Evolutionary conservation across 495 filamentous ascomycete species (phyloP), one percentile per base, ranked within the genome.

Genomic region (Aspergillus cristatus): DNA sequence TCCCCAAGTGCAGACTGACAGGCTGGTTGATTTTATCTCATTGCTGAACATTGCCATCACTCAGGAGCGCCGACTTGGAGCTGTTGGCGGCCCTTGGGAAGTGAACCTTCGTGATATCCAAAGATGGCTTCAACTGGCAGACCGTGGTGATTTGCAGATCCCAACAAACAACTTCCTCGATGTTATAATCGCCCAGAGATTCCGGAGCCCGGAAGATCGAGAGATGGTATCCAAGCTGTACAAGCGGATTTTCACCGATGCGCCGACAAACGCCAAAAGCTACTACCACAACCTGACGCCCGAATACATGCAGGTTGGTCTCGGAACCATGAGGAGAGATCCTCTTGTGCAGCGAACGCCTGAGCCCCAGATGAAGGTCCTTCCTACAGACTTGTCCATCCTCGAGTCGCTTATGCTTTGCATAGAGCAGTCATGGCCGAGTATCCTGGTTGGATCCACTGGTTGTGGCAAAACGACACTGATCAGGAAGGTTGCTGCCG

Each of bases 41-140:
- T 62, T 62, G 10, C 65, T 97, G 3, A 86, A 94, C 47, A 65
- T 67, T 10, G 74, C 81, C 3, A 76, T 94, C 29, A 68, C 76
- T 3, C 63, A 74, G 24, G 68, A 76, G 22, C 74, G 78, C 32
- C 59, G 63, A 24, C 78, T 96, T 46, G 90, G 85, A 12, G 63
- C 75, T n/a, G 65, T 80, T 35, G 93, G 93, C 33, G 82, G 82
- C 7, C 93, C 91, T 2, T 97, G 90, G 93, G 93, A 99, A 51
- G 87, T 99, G 50, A 99, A 99, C 46, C 63, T 99, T 43, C 79
- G 93, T 52, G 93, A 99, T 60, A 85, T 82, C 5, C 73, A 89
- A 32, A 75, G 93, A 26, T 97, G 90, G 90, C 70, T 96, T 22
- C 72, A 86, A 38, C 53, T 99, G 31, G 63, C 86, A 22, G 60